Evolutionary conservation across 2,329 filamentous ascomycete genomes (phyloP).

Genomic region (Bipolaris gigantea): DNA sequence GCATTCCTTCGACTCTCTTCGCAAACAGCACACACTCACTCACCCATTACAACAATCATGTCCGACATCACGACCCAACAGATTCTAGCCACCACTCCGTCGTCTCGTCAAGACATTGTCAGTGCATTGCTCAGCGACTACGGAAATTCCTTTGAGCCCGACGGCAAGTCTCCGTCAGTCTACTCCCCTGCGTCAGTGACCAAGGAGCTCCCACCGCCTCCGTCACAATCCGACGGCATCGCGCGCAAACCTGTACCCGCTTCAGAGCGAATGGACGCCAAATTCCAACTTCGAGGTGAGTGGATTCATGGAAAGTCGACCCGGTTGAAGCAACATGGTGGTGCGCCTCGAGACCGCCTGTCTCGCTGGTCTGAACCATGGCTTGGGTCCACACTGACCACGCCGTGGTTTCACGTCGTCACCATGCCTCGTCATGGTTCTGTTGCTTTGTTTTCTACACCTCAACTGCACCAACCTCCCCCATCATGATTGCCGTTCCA

Average conservation of each 20-base stretch:
- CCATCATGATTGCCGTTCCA: neutral
- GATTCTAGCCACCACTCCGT: slow-evolving; percentile 29
- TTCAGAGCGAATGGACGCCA: slow-evolving; percentile 31
- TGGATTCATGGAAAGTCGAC: neutral
- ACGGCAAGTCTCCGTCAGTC: slow-evolving; percentile 25
- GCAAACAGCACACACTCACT: neutral
- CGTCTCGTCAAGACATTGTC: slow-evolving; percentile 43
- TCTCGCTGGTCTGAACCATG: slow-evolving; percentile 2
- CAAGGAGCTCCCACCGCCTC: slow-evolving; percentile 39
- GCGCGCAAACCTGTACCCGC: slow-evolving; percentile 32
- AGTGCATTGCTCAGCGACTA: slow-evolving; percentile 46
- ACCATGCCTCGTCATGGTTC: neutral
- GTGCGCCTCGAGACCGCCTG: neutral
- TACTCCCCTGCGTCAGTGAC: slow-evolving; percentile 29
- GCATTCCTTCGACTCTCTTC: neutral
- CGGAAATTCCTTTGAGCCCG: slow-evolving; percentile 34
- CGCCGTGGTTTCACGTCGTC: slow-evolving; percentile 8
- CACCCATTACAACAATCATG: slow-evolving; percentile 24
- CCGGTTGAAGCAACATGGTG: neutral
- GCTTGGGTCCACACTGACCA: neutral
- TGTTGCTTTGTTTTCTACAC: neutral
- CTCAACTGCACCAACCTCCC: neutral
- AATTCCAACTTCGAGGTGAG: slow-evolving; percentile 43
- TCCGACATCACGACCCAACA: slow-evolving; percentile 31
- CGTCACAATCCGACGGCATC: slow-evolving; percentile 28